Evolutionary conservation across 805 yeast species (phyloP), one percentile per base, ranked within the genome.

Genomic region (Millerago galiae): DNA sequence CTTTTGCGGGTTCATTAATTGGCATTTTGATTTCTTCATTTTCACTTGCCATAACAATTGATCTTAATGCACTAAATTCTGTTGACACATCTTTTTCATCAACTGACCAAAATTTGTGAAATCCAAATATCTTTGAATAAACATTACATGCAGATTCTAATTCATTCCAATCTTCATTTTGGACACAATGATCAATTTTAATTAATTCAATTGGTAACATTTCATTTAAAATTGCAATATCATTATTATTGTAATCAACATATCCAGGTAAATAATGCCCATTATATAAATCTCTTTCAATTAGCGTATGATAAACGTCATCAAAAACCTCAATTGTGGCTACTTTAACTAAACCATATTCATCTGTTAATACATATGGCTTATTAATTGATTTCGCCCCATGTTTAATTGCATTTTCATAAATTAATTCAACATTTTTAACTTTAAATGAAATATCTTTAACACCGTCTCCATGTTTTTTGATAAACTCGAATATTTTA

Each of bases 51-150:
- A 87, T 81, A 12, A 87, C 95, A 18, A 79, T 74, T 11, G 95
- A 82, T 42, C 75, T 70, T 43, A 86, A 71, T 0, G 93, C 84
- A 2, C 89, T 75, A 50, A 66, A 77, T 41, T 75, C 77, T 0
- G 95, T 85, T 39, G 72, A 70, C n/a, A 87, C 75, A 49, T 81
- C 84, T 37, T 67, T 69, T 48, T 87, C 95, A 58, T 85, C 95
- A 11, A 83, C 95, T 1, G 91, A 81, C 93, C 95, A 84, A 58
- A 77, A 86, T 55, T 78, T 69, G 51, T 81, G 88, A 62, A 87
- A 83, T 1, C 89, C 89, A 51, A 86, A 76, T 2, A 76, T 73
- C 21, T 63, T 60, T 25, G 78, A 74, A 60, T 88, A 86, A 44
- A 74, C 72, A 14, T 65, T 63, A 51, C 89, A 83, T 1, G 77